Evolutionary conservation across 2,329 filamentous ascomycete genomes (phyloP), one percentile per base, ranked within the genome.

Genomic region (Fusarium albosuccineum): DNA sequence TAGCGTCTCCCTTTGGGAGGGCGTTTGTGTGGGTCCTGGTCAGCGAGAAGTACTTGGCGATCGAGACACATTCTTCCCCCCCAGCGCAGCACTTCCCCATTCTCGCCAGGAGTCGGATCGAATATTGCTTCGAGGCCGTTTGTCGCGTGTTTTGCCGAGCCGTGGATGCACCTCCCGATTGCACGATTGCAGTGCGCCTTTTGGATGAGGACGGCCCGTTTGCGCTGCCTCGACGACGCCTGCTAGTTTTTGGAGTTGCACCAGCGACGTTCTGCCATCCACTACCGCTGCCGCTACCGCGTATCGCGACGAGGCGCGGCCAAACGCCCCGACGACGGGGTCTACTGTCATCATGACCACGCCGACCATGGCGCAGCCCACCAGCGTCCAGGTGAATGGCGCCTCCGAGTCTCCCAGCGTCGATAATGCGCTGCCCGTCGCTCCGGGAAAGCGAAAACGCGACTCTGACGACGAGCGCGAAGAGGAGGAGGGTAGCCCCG

Each of bases 361-460:
- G 40, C 64, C 65, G 39, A 73, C 68, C 70, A 83, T 82, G 81
- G 78, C 81, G 71, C 81, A 83, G 74, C 77, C 80, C 53, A 73
- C 78, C 61, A 73, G 76, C 51, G 73, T 74, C 51, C 76, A 78
- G 64, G 71, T 74, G 57, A 84, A 85, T 75, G 83, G 82, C 70
- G 76, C 78, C 56, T 71, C 78, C 55, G 79, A 77, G 64, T 78
- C 79, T 26, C 70, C 71, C 49, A 74, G 73, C 46, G 70, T 72
- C 49, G 75, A 77, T 37, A 68, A 74, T 60, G 72, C 70, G 44
- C 76, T 75, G 53, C 71, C 76, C 51, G 73, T 75, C 54, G 71
- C 80, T 34, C 76, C 82, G 27, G 79, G 79, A 60, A 89, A 89
- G 80, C 82, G 87, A 76, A 89, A 89, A 80, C 87, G 87, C 82